Base-by-base conservation (phyloP, 2,329 filamentous ascomycete genomes). In the Aulographum hederae region DNA sequence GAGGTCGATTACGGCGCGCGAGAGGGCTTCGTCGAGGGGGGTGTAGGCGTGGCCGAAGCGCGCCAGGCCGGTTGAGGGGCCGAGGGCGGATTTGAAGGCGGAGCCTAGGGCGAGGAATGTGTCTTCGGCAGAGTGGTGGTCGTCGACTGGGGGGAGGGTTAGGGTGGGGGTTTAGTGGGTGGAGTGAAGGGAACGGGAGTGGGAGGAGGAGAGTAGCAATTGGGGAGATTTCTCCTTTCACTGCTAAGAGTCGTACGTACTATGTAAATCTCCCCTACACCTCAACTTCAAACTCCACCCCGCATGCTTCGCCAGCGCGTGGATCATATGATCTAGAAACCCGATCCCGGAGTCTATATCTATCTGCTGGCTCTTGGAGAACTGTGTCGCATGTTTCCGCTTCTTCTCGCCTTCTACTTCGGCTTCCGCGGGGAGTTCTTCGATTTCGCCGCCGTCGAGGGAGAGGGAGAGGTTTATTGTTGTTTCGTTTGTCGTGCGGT, bases 311-410 rank as follows among this genome's bases (percentile, higher is more conserved):
- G 89, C 80, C 34, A 95, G 67, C 4, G 89, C 89, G 57, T 98
- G 89, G 31, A 95, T 68, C 86, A 98, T 95, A 63, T 98, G 89
- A 60, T 98, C 89, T 34, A 98, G 66, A 58, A 98, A 98, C 37
- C 89, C 89, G 54, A 98, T 92, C 41, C 89, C 89, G 0, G 86
- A 93, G 64, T 81, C 75, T 42, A 95, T 67, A 48, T 72, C 72
- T 51, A 95, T 94, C 37, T 72, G 73, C 56, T 95, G 89, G 26
- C 75, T 79, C 43, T 77, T 73, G 43, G 79, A 86, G 40, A 73
- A 63, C 57, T 98, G 86, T 1, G 76, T 75, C 18, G 89, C 86
- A 52, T 98, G 89, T 34, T 65, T 63, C n/a, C n/a, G n/a, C 37
- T 69, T 69, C 32, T 54, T 50, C 29, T 51, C 50, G 32, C 41